Base-by-base conservation (phyloP, 108 stramenopile genomes). In the Seminavis robusta region DNA sequence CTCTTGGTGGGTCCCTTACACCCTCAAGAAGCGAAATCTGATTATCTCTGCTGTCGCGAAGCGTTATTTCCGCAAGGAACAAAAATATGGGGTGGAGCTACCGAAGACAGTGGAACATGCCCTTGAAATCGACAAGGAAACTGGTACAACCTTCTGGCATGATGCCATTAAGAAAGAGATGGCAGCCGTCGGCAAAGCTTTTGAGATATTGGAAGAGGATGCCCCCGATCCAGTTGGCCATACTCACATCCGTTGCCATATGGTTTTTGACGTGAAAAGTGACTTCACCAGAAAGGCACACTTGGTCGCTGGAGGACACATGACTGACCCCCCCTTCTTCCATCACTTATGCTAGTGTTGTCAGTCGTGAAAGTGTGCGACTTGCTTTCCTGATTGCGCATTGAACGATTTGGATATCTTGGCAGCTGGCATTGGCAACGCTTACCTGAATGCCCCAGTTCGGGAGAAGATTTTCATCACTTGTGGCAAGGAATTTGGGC, bases 211-310 rank as follows among this genome's bases (percentile, higher is more conserved):
- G 1, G 67, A 56, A 5, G 48, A 57, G n/a, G 69, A 32, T 25
- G 63, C 25, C 8, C 43, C 24, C 26, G 9, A 23, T 17, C 57
- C 57, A 16, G 5, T 31, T 29, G 57, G 57, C 5, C 33, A 47
- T 47, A 21, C 24, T 8, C 4, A 4, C 5, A 59, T 59, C 3
- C 11, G 16, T 2, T 43, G 45, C n/a, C 57, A 59, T 23, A 46
- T 80, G 67, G 50, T 79, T 10, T 83, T 78, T 32, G 81, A 76
- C 41, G 46, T 77, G 0, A 78, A 83, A 42, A 60, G 61, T 20
- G 51, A 63, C n/a, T 56, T 74, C 44, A 33, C 24, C 16, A 8
- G 69, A 0, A 81, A 86, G 38, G 71, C 77, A 1, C 46, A 78
- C 8, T 29, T 63, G 1, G 76, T 80, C 0, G 79, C 74, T 13